Base-by-base conservation (phyloP, 345 rosid genomes). In the Brassica rapa region DNA sequence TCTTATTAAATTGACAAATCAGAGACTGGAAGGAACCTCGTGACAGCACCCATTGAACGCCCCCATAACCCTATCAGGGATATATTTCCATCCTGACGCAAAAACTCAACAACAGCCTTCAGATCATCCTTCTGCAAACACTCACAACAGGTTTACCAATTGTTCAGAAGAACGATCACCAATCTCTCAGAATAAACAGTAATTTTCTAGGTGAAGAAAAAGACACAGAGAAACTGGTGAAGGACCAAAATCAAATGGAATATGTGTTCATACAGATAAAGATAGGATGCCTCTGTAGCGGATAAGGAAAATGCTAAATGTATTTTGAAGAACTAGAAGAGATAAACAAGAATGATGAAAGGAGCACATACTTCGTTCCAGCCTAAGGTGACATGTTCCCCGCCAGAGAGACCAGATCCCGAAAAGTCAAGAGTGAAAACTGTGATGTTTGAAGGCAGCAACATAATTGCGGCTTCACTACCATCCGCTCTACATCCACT, bases 401-500 rank as follows among this genome's bases (percentile, higher is more conserved):
- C 96, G 35, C 91, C 93, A 57, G 96, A 92, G 73, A 90, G 82
- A 73, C 97, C 96, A 66, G 98, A 90, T 77, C 98, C 97, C 35
- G 97, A 88, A 78, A 94, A 94, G 82, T 92, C 98, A 81, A 94
- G 94, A 39, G 98, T 82, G 72, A 94, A 92, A 84, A 94, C 93
- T 30, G 97, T 89, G 55, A 92, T 92, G 77, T 89, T 94, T 73
- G 94, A 94, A 78, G 96, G 92, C 71, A 94, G 85, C 83, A 94
- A 78, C 72, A 92, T 87, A 76, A 92, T 83, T 29, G 98, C 97
- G 68, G 92, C 97, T 90, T 94, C 98, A 85, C 94, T 89, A 12
- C 89, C 97, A 83, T 92, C 98, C 12, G 92, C 93, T 86, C 97
- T 85, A 88, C 97, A 90, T 56, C 98, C 97, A 85, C 98, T 92